Conservation (phyloP, 1,284 basidiomycete species). For the Malassezia arunalokei region DNA sequence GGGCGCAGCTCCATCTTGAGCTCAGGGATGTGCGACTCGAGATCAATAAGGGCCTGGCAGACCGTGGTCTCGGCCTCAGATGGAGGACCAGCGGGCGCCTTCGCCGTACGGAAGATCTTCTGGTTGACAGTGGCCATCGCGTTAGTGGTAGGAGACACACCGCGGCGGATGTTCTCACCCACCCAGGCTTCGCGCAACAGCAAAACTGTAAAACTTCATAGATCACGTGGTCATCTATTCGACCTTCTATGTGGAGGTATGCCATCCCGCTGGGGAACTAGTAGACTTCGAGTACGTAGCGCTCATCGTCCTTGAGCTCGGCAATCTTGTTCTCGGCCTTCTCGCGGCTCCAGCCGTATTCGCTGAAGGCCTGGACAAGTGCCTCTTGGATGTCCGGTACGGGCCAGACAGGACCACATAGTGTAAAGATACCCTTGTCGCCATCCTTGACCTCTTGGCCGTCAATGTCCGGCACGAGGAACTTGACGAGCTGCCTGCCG, state of each 20-base stretch:
- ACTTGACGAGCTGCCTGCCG: slow-evolving; percentile 59
- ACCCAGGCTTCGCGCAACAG: background rate
- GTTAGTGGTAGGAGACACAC: slow-evolving; percentile 12
- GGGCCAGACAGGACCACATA: slow-evolving; percentile 97
- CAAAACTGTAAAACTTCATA: slow-evolving; percentile 14
- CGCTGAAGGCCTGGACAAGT: slow-evolving; percentile 62
- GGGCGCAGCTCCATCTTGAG: slow-evolving; percentile 88
- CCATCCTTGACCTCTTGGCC: slow-evolving; percentile 45
- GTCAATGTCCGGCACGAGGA: slow-evolving; percentile 36
- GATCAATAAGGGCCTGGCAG: slow-evolving; percentile 91
- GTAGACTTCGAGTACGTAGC: slow-evolving; percentile 84
- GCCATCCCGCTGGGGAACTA: slow-evolving; percentile 5
- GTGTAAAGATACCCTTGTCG: slow-evolving; percentile 62
- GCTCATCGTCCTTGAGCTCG: slow-evolving; percentile 86
- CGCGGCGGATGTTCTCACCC: background rate
- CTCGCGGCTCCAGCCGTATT: slow-evolving; percentile 58
- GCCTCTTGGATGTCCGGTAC: slow-evolving; percentile 94
- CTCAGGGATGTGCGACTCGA: slow-evolving; percentile 95
- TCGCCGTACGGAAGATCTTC: slow-evolving; percentile 93
- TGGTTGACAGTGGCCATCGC: slow-evolving; percentile 40
- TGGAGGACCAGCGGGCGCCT: slow-evolving; percentile 71
- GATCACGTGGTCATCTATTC: slow-evolving; percentile 3
- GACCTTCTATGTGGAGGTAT: background rate
- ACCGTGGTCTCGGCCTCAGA: slow-evolving; percentile 85
- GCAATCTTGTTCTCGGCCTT: slow-evolving; percentile 74